Percentiles rank a stretch among this genome's conserved stretches.
Conservation (phyloP, 345 rosid genomes). For the Reutealis trisperma region DNA sequence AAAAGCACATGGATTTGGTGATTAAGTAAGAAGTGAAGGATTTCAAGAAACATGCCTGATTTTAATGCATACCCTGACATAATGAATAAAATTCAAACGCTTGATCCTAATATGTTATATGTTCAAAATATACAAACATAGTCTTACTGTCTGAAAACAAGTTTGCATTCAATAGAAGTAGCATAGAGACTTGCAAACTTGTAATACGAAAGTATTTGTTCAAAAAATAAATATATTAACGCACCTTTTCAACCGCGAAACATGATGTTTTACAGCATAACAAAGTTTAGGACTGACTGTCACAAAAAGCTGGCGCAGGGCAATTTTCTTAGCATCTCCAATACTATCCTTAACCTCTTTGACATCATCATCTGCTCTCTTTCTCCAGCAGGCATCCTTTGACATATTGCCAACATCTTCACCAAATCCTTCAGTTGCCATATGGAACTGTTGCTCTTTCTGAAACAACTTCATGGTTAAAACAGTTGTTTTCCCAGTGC, state of each 20-base stretch:
- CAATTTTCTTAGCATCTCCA: constrained; percentile 12
- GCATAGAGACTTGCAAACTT: neutral
- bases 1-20: too few species aligned
- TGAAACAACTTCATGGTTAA: constrained; percentile 46
- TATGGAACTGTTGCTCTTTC: constrained; percentile 35
- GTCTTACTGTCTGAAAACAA: too few species aligned
- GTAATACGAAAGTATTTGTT: neutral
- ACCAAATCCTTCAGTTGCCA: constrained; percentile 28
- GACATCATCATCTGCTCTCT: constrained; percentile 26
- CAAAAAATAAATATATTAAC: neutral
- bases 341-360: constrained; percentile 41
- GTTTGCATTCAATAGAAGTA: too few species aligned
- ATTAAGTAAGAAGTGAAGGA: too few species aligned
- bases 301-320: constrained; percentile 52
- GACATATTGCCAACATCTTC: neutral
- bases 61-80: too few species aligned
- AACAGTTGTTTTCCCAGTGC: constrained; percentile 62
- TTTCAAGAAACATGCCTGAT: too few species aligned
- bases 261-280: constrained; percentile 40
- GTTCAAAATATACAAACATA: too few species aligned
- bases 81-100: too few species aligned
- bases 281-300: constrained; percentile 51
- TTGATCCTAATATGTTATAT: too few species aligned
- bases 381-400: neutral
- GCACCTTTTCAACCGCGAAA: constrained; percentile 47